Evolutionary conservation across 345 rosid genomes (phyloP), one percentile per base, ranked within the genome.

Genomic region (Capsella bursapastoris): DNA sequence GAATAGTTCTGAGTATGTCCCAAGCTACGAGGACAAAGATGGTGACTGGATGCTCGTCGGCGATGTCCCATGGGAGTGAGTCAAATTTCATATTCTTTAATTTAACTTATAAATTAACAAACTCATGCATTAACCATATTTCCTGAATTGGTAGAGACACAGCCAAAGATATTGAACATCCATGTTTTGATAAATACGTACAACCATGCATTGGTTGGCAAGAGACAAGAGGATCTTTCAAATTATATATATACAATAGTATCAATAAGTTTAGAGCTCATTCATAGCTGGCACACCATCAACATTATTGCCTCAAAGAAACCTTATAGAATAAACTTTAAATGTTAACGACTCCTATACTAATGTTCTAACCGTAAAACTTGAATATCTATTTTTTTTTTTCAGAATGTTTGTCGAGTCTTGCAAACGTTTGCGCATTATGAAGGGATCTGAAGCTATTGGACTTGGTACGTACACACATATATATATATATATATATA

Each of bases 1-100:
- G 48, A 89, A 89, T 80, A 88, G 89, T 71, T 88, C 95, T 16
- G 95, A 94, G 57, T 94, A 91, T 82, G 98, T 94, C 59, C 98
- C 98, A 50, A 82, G 90, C 80, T 93, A 93, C 71, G 97, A 91
- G 77, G 98, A 93, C 77, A 93, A 89, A 84, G 98, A 91, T 60
- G 97, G 97, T 1, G 98, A 93, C 77, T 93, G 97, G 98, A 93
- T 93, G 98, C 94, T 93, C 64, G 98, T 93, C 45, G 98, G 97
- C 4, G 98, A 93, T 85, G 98, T 91, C 74, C 98, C 98, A 58
- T 93, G 98, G 98, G 87, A 83, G 98, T 93, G 80, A 73, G 98
- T 85, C 65, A 66, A 72, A 40, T 32, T 22, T 57, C 43, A 64
- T 40, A 45, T n/a, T 32, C 15, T 14, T 44, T 10, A 3, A 43